A percentile compares a stretch with the other conserved stretches of the same genome.
These are phyloP conservation scores for Coniochaeta sp. DNA, from an alignment of 2,329 filamentous ascomycete genomes.

Conservation along the genomic window DNA sequence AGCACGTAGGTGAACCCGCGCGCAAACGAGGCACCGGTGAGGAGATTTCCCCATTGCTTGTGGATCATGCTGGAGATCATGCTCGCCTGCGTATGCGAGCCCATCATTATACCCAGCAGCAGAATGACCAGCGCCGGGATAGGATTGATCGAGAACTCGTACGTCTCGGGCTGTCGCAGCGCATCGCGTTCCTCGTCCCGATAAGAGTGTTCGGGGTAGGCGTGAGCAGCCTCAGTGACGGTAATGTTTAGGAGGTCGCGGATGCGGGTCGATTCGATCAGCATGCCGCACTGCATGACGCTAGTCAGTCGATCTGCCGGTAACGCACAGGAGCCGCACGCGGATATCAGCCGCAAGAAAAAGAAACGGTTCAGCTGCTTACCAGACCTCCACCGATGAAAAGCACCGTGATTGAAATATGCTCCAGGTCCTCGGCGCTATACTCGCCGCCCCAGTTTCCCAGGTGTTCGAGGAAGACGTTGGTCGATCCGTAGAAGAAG, in stretches of 20 bases:
- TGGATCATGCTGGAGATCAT: conserved; percentile 90
- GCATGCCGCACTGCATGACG: conserved; percentile 62
- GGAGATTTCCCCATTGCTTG: conserved; percentile 83
- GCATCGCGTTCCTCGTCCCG: conserved; percentile 37
- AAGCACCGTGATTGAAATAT: conserved; percentile 84
- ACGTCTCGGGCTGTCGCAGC: conserved; percentile 55
- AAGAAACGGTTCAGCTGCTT: conserved; percentile 25
- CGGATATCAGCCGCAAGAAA: conserved; percentile 2
- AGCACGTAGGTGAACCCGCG: conserved; percentile 73
- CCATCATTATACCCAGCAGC: conserved; percentile 90
- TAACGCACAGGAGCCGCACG: not conserved
- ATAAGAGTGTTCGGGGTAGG: conserved; percentile 21
- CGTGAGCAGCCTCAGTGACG: conserved; percentile 26
- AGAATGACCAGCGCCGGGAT: conserved; percentile 82
- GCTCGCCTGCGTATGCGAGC: conserved; percentile 75
- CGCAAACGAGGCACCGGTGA: conserved; percentile 73
- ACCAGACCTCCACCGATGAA: conserved; percentile 90
- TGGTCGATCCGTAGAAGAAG: conserved; percentile 80
- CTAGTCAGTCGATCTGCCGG: not conserved
- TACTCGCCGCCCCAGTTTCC: conserved; percentile 63
- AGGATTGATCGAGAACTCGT: conserved; percentile 75
- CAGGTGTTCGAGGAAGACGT: conserved; percentile 89
- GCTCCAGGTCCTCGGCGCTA: conserved; percentile 77
- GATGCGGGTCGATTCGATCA: conserved; percentile 68
- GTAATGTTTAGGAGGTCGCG: conserved; percentile 58